Evolutionary conservation across 768 basidiomycete species (phyloP).

Genomic region (Crucibulum laeve): DNA sequence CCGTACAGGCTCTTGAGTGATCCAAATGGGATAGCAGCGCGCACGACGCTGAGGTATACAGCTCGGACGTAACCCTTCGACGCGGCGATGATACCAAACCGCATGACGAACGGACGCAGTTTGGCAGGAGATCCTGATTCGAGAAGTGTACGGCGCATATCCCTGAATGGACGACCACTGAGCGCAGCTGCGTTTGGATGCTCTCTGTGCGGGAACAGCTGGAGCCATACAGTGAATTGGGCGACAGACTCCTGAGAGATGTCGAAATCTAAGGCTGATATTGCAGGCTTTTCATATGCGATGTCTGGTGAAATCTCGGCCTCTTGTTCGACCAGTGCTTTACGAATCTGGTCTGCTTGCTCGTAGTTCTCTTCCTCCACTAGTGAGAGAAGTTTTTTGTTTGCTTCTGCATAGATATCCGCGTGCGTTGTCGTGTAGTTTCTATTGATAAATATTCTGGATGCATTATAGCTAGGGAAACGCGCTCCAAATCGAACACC

Average conservation of each 20-base stretch:
- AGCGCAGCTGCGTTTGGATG: not conserved
- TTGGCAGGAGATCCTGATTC: not conserved
- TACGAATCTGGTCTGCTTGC: constrained; percentile 14
- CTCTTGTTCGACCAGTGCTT: constrained; percentile 7
- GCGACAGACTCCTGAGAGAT: not conserved
- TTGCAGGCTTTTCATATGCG: not conserved
- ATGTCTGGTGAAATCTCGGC: constrained; percentile 5
- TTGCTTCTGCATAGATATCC: too few relatives aligned
- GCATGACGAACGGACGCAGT: not conserved
- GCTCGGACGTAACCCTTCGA: not conserved
- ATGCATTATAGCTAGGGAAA: too few relatives aligned
- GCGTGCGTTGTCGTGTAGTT: too few relatives aligned
- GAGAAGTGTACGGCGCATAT: not conserved
- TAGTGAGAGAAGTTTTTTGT: constrained; percentile 8
- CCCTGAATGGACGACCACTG: not conserved
- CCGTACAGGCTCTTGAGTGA: not conserved
- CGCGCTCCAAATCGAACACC: too few relatives aligned
- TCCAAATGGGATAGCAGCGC: not conserved
- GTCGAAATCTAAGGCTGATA: not conserved
- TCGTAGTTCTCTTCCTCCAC: constrained; percentile 9
- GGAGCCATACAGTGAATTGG: not conserved
- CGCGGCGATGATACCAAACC: not conserved
- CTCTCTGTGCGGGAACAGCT: not conserved
- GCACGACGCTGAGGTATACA: not conserved
- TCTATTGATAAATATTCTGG: too few relatives aligned